Evolutionary conservation across 2,329 filamentous ascomycete genomes (phyloP).

Genomic region (Penicillium capsulatum): DNA sequence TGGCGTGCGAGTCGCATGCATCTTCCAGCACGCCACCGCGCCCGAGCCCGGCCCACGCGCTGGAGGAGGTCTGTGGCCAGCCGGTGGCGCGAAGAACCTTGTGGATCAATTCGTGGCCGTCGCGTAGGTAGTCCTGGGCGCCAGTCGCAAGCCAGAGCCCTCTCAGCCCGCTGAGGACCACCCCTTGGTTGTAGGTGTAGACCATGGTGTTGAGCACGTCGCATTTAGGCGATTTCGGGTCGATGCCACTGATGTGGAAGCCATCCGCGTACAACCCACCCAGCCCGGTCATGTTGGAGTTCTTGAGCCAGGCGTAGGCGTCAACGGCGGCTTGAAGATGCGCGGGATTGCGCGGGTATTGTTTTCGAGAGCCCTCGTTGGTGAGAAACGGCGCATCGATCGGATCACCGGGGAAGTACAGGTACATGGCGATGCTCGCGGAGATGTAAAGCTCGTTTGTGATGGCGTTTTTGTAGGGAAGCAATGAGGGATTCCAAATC

Average conservation of each 20-base stretch:
- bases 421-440: conserved; percentile 82
- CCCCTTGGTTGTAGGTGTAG: conserved; percentile 94
- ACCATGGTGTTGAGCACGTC: conserved; percentile 82
- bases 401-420: conserved; percentile 76
- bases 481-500: conserved; percentile 77
- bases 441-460: conserved; percentile 89
- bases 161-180: conserved; percentile 75
- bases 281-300: conserved; percentile 74
- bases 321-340: conserved; percentile 71
- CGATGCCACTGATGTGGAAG: conserved; percentile 72
- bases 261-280: conserved; percentile 78
- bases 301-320: conserved; percentile 74
- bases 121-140: conserved; percentile 64
- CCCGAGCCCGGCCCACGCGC: conserved; percentile 69
- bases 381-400: conserved; percentile 65
- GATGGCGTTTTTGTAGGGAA: conserved; percentile 92
- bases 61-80: conserved; percentile 50
- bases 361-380: conserved; percentile 18
- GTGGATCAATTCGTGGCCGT: conserved; percentile 73
- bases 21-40: conserved; percentile 80
- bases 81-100: conserved; percentile 75
- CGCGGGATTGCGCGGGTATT: conserved; percentile 52
- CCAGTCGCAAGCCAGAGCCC: conserved; percentile 77
- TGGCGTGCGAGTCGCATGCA: conserved; percentile 67
- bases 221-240: conserved; percentile 66